Conservation (phyloP, 768 basidiomycete genomes). For the Lentinula guzmanii region DNA sequence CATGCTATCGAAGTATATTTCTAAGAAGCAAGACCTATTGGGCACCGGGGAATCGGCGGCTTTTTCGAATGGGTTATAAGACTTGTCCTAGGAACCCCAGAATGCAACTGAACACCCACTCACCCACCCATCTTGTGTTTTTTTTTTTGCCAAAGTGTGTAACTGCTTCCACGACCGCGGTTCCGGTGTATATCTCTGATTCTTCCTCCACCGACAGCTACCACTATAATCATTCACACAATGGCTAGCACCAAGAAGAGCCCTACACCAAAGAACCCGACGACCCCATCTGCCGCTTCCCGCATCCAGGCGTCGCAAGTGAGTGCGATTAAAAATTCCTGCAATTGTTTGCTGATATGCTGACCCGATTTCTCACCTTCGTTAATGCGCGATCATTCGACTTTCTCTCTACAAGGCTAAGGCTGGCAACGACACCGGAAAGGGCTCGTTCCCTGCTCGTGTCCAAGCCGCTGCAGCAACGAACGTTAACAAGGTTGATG, state of each 20-base stretch:
- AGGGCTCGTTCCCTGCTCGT: constrained; percentile 2
- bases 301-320: constrained; percentile 6
- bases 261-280: constrained; percentile 1
- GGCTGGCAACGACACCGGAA: not conserved
- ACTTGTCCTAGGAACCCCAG: not conserved
- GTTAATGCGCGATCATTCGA: not conserved
- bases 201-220: not conserved
- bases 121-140: not conserved
- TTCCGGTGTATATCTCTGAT: not conserved
- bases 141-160: not conserved
- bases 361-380: not conserved
- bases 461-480: not conserved
- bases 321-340: not conserved
- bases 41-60: not conserved
- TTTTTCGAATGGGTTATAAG: not conserved
- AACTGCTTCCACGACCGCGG: not conserved
- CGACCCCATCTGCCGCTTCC: not conserved
- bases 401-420: not conserved
- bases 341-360: not conserved
- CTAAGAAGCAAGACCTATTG: not conserved
- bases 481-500: not conserved
- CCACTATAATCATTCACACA: not conserved
- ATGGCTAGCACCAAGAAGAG: not conserved
- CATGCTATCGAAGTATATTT: not conserved
- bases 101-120: not conserved